Evolutionary conservation across 1,284 basidiomycete species (phyloP), one percentile per base, ranked within the genome.

Genomic region (Trichosporon asahii): DNA sequence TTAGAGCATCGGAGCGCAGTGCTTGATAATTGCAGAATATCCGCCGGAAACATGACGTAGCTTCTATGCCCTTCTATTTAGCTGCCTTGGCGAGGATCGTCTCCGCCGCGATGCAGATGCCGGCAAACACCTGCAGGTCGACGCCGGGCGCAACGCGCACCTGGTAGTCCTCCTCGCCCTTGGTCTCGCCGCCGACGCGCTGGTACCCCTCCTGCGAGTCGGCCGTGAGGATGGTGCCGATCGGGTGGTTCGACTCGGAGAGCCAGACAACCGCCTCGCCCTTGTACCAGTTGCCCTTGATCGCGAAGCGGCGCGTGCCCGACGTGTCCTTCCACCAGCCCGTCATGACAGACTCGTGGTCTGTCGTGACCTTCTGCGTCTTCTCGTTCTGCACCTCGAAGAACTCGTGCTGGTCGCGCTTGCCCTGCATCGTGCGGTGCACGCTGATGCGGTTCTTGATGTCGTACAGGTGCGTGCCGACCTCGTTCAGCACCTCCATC

Each of bases 201-300:
- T n/a, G 15, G 25, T 23, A 31, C 11, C 27, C 55, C 15, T 31
- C 57, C 27, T 9, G 7, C 7, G 29, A 11, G 57, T 61, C 23
- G 15, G 57, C 29, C 18, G 27, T 31, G 29, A 61, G 27, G 57
- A 61, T 31, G 5, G 57, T 31, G 15, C 57, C 57, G 57, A 61
- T 61, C 57, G 57, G 18, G 27, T 61, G 57, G 29, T 61, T 61
- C 2, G 27, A 29, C 29, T 18, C 29, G 29, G 57, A 25, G 15
- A 61, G 57, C 57, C 57, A 61, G 15, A 61, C 29, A 31, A 61
- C 57, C 15, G 57, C 57, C 27, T 61, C 57, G 18, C 57, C 57
- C 57, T 61, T 61, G 27, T 31, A 61, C 57, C 57, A 61, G 57
- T 61, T 61, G 57, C 57, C 57, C 57, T 61, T 61, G 57, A 61